Base-by-base conservation (phyloP, 169 alveolate genomes). In the Cryptosporidium baileyi region DNA sequence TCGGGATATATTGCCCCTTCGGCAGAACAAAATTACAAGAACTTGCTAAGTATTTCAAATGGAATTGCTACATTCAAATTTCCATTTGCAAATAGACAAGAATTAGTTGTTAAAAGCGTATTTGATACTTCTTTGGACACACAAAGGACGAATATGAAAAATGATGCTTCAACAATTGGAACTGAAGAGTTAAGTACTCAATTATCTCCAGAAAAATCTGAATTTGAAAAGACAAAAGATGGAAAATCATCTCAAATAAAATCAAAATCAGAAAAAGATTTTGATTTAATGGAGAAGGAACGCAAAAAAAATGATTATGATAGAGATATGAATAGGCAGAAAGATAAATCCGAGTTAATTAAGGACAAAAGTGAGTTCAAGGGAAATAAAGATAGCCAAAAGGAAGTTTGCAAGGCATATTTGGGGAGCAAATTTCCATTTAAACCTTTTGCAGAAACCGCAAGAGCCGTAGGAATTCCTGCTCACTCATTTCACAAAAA, bases 381-480 rank as follows among this genome's bases (percentile, higher is more conserved):
- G 59, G 59, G 59, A 26, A n/a, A 11, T 9, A 47, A 47, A 1
- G 59, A 9, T 11, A 47, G 19, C 59, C 1, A 47, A 1, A 3
- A 47, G 9, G 30, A 47, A 5, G 15, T 4, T 26, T 47, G 9
- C 59, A 47, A 26, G 19, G 9, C 6, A 47, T 9, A 3, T 47
- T 3, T 47, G 59, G 15, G 59, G 15, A 47, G 24, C 15, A 4
- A 19, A 1, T 51, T 40, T 15, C 41, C 52, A 32, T 74, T 74
- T 57, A 74, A 57, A 17, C 74, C 67, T n/a, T 74, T 74, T 54
- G 85, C 85, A 32, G 85, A 74, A 24, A 52, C 67, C 2, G 85
- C 85, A 26, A 74, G 85, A 54, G 85, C 67, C 19, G 85, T 74
- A 22, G 85, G 85, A n/a, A 74, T 74, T 19, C 85, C 85, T 54